These are phyloP conservation scores for Pseudogymnoascus sp. DNA, from an alignment of 2,329 filamentous ascomycete species.

Conservation along the genomic window DNA sequence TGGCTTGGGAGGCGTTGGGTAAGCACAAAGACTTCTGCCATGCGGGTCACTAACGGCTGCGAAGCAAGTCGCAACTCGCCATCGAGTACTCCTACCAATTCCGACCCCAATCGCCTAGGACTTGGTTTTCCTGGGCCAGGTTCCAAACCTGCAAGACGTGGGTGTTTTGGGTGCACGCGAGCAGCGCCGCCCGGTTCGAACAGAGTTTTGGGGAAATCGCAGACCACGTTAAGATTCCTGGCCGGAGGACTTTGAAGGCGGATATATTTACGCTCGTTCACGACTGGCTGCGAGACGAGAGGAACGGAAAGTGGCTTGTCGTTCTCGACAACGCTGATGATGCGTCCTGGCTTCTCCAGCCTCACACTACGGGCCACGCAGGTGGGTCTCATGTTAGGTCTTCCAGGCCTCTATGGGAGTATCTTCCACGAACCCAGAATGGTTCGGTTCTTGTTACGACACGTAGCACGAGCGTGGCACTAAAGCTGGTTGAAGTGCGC, in stretches of 20 bases:
- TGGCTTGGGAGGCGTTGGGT: constrained; percentile 20
- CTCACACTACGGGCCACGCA: no score
- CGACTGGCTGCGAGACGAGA: constrained; percentile 23
- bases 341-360: no score
- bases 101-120: constrained; percentile 19
- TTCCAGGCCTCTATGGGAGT: no score
- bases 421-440: constrained; percentile 18
- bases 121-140: no score
- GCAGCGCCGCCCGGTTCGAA: constrained; percentile 28
- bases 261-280: constrained; percentile 28
- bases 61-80: constrained; percentile 30
- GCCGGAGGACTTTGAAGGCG: constrained; percentile 24
- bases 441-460: constrained; percentile 23
- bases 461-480: constrained; percentile 14
- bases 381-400: no score
- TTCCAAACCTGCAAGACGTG: no score
- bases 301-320: constrained; percentile 26
- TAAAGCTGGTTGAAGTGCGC: constrained; percentile 17
- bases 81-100: constrained; percentile 31
- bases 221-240: constrained; percentile 23
- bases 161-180: constrained; percentile 33
- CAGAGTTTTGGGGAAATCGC: constrained; percentile 30
- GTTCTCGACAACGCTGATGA: constrained; percentile 33
- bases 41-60: constrained; percentile 12
- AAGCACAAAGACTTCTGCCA: constrained; percentile 10